Percentiles rank a stretch among this genome's conserved stretches.
phyloP scores from a whole-genome alignment of 352 stramenopile species.

The Lagenidium giganteum region DNA sequence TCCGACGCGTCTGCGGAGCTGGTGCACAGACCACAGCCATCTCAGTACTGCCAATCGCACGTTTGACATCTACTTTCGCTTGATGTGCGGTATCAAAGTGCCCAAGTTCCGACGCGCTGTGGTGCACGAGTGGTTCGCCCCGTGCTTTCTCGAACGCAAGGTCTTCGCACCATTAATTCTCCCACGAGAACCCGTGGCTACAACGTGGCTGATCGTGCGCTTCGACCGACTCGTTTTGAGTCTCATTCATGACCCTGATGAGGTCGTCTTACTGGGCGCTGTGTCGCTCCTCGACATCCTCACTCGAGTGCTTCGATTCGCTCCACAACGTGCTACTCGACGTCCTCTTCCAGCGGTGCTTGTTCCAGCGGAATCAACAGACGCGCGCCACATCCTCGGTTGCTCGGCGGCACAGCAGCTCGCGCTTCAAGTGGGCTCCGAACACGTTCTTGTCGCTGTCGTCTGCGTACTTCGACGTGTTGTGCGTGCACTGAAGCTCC shows the following conservation, averaged over 20 bases:
- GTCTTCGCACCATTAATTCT: conserved; percentile 20
- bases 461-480: conserved; percentile 21
- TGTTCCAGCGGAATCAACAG: too few species aligned
- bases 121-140: conserved; percentile 29
- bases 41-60: too few species aligned
- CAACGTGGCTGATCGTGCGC: conserved; percentile 23
- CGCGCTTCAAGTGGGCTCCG: too few species aligned
- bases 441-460: too few species aligned
- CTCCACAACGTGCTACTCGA: neutral
- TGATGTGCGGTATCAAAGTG: conserved; percentile 21
- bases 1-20: too few species aligned
- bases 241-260: conserved; percentile 29
- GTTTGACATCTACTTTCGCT: conserved; percentile 41
- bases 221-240: conserved; percentile 19
- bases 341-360: conserved; percentile 3
- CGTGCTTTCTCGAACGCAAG: conserved; percentile 24
- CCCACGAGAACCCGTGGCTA: conserved; percentile 12
- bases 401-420: too few species aligned
- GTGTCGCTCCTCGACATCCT: conserved; percentile 34
- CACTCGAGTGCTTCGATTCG: conserved; percentile 29
- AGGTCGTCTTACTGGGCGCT: conserved; percentile 23
- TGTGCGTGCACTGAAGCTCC: conserved; percentile 19
- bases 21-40: too few species aligned
- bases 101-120: conserved; percentile 34
- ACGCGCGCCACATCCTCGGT: too few species aligned